A percentile compares a stretch with the other conserved stretches of the same genome.
Evolutionary conservation across 2,329 filamentous ascomycete genomes (phyloP).

Genomic region (Ustilaginoidea virens): DNA sequence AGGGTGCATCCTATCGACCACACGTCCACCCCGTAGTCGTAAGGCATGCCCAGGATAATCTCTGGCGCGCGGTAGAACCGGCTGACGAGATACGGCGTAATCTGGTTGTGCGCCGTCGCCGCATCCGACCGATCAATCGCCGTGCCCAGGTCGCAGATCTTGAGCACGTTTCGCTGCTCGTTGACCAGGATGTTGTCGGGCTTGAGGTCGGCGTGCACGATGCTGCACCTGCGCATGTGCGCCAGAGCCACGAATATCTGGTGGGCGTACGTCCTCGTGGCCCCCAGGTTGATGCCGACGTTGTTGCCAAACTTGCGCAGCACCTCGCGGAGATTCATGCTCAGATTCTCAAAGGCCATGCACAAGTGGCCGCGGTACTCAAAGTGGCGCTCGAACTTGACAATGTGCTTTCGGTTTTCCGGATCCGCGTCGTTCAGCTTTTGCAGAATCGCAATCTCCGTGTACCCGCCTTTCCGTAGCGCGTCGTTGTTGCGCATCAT

Average conservation of each 20-base stretch:
- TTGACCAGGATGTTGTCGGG: conserved; percentile 93
- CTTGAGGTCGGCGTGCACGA: conserved; percentile 92
- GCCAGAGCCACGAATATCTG: conserved; percentile 87
- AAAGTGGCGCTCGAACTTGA: conserved; percentile 75
- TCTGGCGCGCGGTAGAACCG: conserved; percentile 95
- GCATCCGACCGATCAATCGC: conserved; percentile 77
- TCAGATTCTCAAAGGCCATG: conserved; percentile 91
- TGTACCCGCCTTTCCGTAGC: conserved; percentile 79
- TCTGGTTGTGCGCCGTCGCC: conserved; percentile 57
- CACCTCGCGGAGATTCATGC: conserved; percentile 84
- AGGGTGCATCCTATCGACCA: conserved; percentile 97
- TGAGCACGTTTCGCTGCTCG: conserved; percentile 68
- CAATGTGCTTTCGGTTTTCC: conserved; percentile 81
- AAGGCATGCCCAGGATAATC: conserved; percentile 94
- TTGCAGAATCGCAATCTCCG: conserved; percentile 84
- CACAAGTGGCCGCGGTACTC: conserved; percentile 92
- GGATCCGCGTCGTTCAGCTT: conserved; percentile 76
- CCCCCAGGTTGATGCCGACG: conserved; percentile 77
- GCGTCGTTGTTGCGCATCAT: conserved; percentile 95
- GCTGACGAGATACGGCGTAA: conserved; percentile 89
- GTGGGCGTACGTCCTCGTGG: conserved; percentile 77
- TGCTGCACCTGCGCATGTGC: conserved; percentile 79
- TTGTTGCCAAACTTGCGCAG: conserved; percentile 93
- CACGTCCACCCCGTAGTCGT: conserved; percentile 88
- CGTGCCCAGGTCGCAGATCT: conserved; percentile 95